Conservation (phyloP, 2,329 filamentous ascomycete genomes). For the Calonectria fujianensis region DNA sequence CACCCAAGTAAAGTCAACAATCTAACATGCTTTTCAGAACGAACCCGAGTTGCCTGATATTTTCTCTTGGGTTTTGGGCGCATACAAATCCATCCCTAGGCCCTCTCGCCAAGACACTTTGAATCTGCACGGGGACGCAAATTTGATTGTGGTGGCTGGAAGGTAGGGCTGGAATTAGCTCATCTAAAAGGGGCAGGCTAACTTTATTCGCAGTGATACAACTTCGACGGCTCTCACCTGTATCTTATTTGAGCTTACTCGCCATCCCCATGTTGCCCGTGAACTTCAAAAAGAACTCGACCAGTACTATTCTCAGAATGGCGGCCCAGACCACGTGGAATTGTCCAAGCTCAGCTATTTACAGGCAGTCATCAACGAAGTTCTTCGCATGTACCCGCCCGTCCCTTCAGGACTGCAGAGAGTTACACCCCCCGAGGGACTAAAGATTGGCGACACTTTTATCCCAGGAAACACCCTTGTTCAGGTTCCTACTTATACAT, state of each 20-base stretch:
- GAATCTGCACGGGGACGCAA: slow-evolving; percentile 22
- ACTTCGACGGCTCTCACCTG: slow-evolving; percentile 53
- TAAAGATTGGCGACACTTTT: slow-evolving; percentile 57
- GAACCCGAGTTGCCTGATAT: slow-evolving; percentile 23
- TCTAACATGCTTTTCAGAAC: slow-evolving; percentile 11
- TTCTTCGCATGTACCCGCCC: slow-evolving; percentile 60
- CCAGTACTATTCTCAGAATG: slow-evolving; percentile 55
- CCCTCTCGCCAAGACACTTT: slow-evolving; percentile 1
- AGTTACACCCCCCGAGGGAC: slow-evolving; percentile 60
- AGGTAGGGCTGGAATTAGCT: slow-evolving; percentile 10
- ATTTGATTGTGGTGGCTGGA: slow-evolving; percentile 29
- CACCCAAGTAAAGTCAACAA: not conserved
- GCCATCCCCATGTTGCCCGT: slow-evolving; percentile 37
- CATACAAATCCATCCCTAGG: not conserved
- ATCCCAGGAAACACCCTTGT: slow-evolving; percentile 62
- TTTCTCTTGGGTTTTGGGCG: slow-evolving; percentile 23
- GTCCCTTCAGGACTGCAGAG: slow-evolving; percentile 58
- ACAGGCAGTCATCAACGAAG: slow-evolving; percentile 60
- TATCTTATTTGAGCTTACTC: slow-evolving; percentile 58
- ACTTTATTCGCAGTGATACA: no score
- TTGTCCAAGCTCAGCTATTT: slow-evolving; percentile 44
- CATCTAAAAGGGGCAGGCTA: slow-evolving; percentile 31
- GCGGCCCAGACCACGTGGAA: slow-evolving; percentile 38
- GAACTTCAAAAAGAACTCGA: slow-evolving; percentile 16
- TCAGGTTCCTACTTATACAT: slow-evolving; percentile 33